Conservation (phyloP, 768 basidiomycete species). For the Mycena sanguinolenta region DNA sequence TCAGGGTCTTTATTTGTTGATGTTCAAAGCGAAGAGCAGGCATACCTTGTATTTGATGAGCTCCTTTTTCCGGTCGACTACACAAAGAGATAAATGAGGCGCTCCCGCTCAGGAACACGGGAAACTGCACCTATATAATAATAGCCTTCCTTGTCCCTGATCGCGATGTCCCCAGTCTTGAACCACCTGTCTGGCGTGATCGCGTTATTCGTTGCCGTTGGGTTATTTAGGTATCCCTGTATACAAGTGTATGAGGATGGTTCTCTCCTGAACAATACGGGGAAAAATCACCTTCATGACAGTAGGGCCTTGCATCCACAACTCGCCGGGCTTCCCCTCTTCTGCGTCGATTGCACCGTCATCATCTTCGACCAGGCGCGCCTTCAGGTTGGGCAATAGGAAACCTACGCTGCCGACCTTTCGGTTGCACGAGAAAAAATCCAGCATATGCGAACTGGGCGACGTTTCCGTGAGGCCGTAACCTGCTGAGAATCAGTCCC, state of each 20-base stretch:
- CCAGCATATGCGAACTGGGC: conserved; percentile 62
- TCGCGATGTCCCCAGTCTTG: conserved; percentile 88
- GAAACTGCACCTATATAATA: conserved; percentile 60
- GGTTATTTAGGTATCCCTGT: conserved; percentile 86
- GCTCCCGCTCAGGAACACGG: not conserved
- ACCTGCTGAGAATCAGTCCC: conserved; percentile 43
- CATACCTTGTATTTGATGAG: conserved; percentile 82
- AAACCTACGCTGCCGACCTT: conserved; percentile 69
- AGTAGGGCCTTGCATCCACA: conserved; percentile 75
- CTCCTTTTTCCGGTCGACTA: conserved; percentile 82
- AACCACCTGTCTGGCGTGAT: conserved; percentile 86
- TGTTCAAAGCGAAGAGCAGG: too few species aligned
- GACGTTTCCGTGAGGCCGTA: conserved; percentile 78
- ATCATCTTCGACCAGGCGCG: conserved; percentile 66
- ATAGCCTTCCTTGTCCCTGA: conserved; percentile 73
- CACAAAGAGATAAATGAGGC: too few species aligned
- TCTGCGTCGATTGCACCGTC: conserved; percentile 55
- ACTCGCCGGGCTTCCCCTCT: conserved; percentile 67
- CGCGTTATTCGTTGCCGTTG: conserved; percentile 72
- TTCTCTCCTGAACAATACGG: too few species aligned
- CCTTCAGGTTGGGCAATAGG: conserved; percentile 71
- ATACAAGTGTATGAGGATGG: too few species aligned
- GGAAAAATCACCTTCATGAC: conserved; percentile 70
- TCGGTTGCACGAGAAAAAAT: conserved; percentile 47
- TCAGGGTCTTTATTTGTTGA: too few species aligned